phyloP scores from a whole-genome alignment of 2,329 filamentous ascomycete genomes.

The Chalaropsis ovoidea region DNA sequence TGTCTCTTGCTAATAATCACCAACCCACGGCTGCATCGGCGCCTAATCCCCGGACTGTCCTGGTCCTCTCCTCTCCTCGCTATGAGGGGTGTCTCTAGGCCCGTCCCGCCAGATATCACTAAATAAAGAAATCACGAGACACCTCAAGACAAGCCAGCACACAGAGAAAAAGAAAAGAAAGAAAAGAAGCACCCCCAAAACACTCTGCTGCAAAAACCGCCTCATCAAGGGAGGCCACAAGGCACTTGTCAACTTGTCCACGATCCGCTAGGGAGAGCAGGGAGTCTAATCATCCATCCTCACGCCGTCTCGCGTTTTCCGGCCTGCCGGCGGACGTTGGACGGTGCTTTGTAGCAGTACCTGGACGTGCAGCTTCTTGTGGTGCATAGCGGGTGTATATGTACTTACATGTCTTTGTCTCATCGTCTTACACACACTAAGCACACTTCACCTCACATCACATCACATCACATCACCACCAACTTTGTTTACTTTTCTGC shows the following conservation, averaged over 20 bases:
- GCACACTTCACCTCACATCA: no score
- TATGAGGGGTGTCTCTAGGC: neutral
- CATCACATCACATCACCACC: neutral
- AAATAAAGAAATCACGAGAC: neutral
- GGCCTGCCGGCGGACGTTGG: neutral
- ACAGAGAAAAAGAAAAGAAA: neutral
- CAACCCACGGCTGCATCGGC: neutral
- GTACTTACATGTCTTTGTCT: no score
- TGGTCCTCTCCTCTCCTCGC: no score
- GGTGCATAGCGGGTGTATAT: no score
- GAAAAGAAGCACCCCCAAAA: neutral
- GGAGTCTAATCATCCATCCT: slow-evolving; percentile 10
- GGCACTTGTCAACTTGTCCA: slow-evolving; percentile 3
- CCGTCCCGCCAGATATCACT: neutral
- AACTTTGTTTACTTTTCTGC: no score
- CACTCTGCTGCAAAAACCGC: neutral
- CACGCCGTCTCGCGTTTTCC: neutral
- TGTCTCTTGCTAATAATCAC: neutral
- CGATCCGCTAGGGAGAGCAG: neutral
- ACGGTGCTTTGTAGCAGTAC: neutral
- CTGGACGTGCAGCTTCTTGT: no score
- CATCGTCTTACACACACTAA: no score
- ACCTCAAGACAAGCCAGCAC: neutral
- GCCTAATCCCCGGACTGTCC: neutral
- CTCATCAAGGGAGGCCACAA: slow-evolving; percentile 3